Evolutionary conservation across 78 protist genomes (phyloP).

Genomic region (Dictyostelium firmibasis): DNA sequence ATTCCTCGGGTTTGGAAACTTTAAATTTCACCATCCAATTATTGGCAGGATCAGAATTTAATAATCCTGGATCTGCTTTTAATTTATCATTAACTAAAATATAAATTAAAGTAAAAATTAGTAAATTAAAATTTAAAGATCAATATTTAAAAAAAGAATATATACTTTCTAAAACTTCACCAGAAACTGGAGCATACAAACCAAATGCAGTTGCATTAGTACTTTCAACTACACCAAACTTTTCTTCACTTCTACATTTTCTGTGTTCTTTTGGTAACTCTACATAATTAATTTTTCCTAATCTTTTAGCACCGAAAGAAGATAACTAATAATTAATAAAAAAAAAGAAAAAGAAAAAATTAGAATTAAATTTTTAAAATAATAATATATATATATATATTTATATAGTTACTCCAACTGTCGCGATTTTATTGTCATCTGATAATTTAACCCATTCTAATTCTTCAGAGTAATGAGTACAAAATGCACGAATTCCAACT

Average conservation of each 20-base stretch:
- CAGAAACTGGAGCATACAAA: conserved; percentile 9
- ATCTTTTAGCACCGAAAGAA: neutral
- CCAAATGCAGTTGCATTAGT: neutral
- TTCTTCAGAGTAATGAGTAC: neutral
- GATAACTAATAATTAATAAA: neutral
- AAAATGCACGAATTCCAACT: neutral
- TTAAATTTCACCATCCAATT: neutral
- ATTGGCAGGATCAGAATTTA: neutral
- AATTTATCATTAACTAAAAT: neutral
- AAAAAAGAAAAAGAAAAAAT: neutral
- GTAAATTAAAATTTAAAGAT: neutral
- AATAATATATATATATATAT: neutral
- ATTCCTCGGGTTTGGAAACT: neutral
- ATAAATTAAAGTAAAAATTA: neutral
- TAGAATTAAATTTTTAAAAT: neutral
- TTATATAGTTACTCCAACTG: neutral
- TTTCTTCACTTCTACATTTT: neutral
- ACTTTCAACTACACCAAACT: neutral
- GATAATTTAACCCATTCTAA: neutral
- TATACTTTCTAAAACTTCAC: neutral
- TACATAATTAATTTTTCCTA: neutral
- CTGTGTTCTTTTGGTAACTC: neutral
- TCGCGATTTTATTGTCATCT: neutral
- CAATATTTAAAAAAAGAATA: neutral
- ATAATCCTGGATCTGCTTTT: neutral